Evolutionary conservation across 2,329 filamentous ascomycete genomes (phyloP), one percentile per base, ranked within the genome.

Genomic region (Alternaria sp.): DNA sequence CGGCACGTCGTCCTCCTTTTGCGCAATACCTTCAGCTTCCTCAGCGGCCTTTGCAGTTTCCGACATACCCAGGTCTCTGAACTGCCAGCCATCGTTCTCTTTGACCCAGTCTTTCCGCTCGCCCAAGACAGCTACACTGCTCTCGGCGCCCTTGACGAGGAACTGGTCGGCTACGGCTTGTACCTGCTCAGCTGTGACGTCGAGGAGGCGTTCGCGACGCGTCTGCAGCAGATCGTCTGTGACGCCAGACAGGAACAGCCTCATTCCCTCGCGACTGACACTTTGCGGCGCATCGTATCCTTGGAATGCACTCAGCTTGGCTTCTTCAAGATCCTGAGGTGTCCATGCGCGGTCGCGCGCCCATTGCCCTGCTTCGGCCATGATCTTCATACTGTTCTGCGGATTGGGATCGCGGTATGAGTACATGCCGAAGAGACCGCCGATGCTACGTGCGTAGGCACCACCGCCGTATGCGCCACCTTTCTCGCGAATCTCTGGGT

Each of bases 391-490:
- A 0, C 93, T 95, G 80, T 97, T 97, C 66, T 90, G 85, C 0
- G 96, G 95, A 77, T 98, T 97, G 3, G 96, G 96, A 77, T 99
- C 96, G 55, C 96, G 92, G 85, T 99, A 99, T 47, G 92, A 95
- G 82, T 97, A 97, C 83, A 97, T 96, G 15, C 93, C 93, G 72
- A 99, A 98, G 1, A 97, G 80, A 23, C 94, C 95, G 69, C 93
- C 91, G 8, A 97, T 83, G 0, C 91, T 88, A 23, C 90, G 89
- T 47, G 91, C 90, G 77, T 93, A 95, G 1, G 96, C 95, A 13
- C 94, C 93, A 21, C 93, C 96, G 47, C 96, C 96, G 71, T 99
- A 99, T 0, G 96, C 96, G 40, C 96, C 96, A 30, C 96, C 96
- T 81, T 98, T 98, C 78, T 99, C 96, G 59, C 96, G 92, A 69